Percentiles rank a stretch among this genome's conserved stretches.
Conservation (phyloP, 2,329 filamentous ascomycete species). For the Huntiella savannae region DNA sequence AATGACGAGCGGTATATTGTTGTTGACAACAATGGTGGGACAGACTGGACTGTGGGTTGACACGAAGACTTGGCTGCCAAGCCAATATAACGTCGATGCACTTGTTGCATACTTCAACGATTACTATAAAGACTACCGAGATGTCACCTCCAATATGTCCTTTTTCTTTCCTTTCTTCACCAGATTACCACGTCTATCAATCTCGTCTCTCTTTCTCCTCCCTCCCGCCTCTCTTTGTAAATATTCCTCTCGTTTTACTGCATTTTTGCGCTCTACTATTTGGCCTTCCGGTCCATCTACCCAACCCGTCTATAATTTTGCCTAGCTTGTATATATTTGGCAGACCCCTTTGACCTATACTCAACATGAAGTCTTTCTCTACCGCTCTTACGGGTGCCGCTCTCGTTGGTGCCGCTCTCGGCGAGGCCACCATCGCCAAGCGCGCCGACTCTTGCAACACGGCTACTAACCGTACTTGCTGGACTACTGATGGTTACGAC, state of each 20-base stretch:
- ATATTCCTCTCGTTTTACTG: not conserved
- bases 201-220: conserved; percentile 2
- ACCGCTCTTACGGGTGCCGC: conserved; percentile 5
- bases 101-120: not conserved
- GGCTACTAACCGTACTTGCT: conserved; percentile 14
- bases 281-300: not conserved
- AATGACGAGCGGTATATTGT: not conserved
- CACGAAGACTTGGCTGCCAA: not conserved
- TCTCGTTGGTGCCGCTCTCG: conserved; percentile 3
- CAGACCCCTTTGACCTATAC: conserved; percentile 2
- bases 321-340: not conserved
- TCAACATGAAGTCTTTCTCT: conserved; percentile 9
- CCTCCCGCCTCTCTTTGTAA: not conserved
- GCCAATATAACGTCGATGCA: not conserved
- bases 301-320: not conserved
- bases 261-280: not conserved
- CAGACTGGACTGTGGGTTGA: not conserved
- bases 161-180: conserved; percentile 7
- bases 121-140: conserved; percentile 8
- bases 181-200: conserved; percentile 7
- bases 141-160: conserved; percentile 1
- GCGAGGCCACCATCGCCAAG: conserved; percentile 11
- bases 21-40: not conserved
- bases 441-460: conserved; percentile 14
- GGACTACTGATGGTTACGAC: conserved; percentile 15